Conservation (phyloP, 345 rosid species). For the Eucalyptus pauciflora region DNA sequence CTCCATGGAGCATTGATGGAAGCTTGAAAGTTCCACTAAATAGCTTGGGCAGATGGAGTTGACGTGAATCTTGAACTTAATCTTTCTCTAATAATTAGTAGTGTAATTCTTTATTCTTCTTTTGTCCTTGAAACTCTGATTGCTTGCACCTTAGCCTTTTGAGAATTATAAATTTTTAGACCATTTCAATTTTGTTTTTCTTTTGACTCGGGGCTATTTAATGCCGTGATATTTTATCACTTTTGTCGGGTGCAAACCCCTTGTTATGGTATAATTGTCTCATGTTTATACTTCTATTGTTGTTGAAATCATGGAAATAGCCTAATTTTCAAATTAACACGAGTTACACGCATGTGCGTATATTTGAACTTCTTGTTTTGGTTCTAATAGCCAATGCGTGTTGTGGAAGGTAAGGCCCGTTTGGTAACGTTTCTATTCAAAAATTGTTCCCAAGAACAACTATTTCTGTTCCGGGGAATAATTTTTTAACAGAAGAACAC, state of each 20-base stretch:
- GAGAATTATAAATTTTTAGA: not conserved
- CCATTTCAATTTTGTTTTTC: not conserved
- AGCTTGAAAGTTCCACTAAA: too few relatives aligned
- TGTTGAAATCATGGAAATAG: not conserved
- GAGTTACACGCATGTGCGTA: fast-evolving
- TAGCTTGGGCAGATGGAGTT: too few relatives aligned
- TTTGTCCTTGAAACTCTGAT: not conserved
- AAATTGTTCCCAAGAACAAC: too few relatives aligned
- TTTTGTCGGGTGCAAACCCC: not conserved
- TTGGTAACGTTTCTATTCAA: too few relatives aligned
- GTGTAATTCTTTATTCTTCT: too few relatives aligned
- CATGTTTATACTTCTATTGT: not conserved
- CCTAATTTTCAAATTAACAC: not conserved
- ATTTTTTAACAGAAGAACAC: too few relatives aligned
- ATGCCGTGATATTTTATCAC: not conserved
- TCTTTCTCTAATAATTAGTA: too few relatives aligned
- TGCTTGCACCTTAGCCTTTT: not conserved
- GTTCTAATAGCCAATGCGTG: not conserved
- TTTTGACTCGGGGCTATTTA: not conserved
- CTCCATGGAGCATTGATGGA: too few relatives aligned
- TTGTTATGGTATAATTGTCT: not conserved
- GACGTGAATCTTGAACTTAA: too few relatives aligned
- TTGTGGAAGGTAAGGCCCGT: too few relatives aligned
- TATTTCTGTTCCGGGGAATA: too few relatives aligned
- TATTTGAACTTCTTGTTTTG: not conserved